phyloP scores from a whole-genome alignment of 2,329 filamentous ascomycete genomes.

The Drechslerella dactyloides region DNA sequence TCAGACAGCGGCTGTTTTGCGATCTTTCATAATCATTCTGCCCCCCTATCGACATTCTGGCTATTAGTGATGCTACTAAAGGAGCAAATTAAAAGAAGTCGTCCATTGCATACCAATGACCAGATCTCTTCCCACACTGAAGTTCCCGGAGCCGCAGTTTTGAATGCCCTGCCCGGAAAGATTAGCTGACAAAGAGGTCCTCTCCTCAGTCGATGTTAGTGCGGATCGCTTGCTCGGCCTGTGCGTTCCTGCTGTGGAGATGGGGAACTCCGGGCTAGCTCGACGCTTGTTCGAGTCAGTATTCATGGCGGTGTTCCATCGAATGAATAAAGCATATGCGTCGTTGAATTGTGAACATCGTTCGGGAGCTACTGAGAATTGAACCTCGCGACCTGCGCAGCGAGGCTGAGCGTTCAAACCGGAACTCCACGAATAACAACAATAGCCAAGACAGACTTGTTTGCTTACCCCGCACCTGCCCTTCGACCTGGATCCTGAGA shows the following conservation, averaged over 20 bases:
- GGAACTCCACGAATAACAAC: neutral
- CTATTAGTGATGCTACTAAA: neutral
- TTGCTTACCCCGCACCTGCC: neutral
- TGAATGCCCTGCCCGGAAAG: slow-evolving; percentile 16
- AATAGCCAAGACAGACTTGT: neutral
- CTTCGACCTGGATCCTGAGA: neutral
- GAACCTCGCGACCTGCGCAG: neutral
- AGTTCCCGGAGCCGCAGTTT: slow-evolving; percentile 16
- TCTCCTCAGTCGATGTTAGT: neutral
- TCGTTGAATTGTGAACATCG: neutral
- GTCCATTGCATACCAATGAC: slow-evolving; percentile 19
- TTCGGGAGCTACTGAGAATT: neutral
- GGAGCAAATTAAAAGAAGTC: neutral
- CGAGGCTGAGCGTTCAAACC: neutral
- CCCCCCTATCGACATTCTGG: neutral
- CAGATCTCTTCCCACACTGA: slow-evolving; percentile 14
- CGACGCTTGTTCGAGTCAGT: neutral
- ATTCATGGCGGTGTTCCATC: slow-evolving; percentile 2
- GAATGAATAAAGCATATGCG: neutral
- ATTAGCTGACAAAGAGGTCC: neutral
- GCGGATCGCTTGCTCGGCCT: neutral
- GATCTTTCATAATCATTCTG: neutral
- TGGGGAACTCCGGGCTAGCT: neutral
- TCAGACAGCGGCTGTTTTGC: slow-evolving; percentile 48
- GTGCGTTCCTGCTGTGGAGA: neutral